Base-by-base conservation (phyloP, 495 filamentous ascomycete species). In the Penicillium lividum region DNA sequence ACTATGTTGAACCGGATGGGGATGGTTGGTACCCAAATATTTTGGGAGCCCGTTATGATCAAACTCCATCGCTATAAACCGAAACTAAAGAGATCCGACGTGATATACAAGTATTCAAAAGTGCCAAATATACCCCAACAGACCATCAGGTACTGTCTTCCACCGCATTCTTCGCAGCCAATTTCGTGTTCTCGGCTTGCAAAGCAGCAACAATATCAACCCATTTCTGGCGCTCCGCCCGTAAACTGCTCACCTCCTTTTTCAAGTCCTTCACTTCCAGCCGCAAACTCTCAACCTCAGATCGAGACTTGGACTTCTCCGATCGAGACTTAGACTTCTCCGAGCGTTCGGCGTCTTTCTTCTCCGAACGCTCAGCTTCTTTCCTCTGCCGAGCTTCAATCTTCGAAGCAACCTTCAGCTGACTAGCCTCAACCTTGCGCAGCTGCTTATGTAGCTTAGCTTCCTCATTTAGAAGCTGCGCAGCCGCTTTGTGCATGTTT, bases 211-310 rank as follows among this genome's bases (percentile, higher is more conserved):
- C 80, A 67, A 86, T 76, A 59, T 84, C 82, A 30, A 77, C 75
- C 60, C 90, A 74, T 28, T 87, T 81, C 57, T 89, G 78, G 27
- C 84, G 77, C 73, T 91, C 82, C 58, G 73, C 78, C 30, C 77
- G 70, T 54, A 89, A 72, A 18, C 80, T 73, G 25, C 83, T 80
- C 6, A 86, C 68, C 69, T 86, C 84, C 11, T 80, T 81, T 48
- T 79, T 80, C 13, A 82, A 65, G 10, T 72, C 67, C 51, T 76
- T 79, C 45, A 84, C 74, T 64, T 89, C 84, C 4, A 82, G 77
- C 59, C 84, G 81, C 36, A 77, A 65, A 40, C 63, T 68, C 57
- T 86, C 86, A 18, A 79, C 66, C 53, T 77, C 75, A 7, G 65
- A 68, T 11, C 64, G 67, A 6, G 71, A 67, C 38, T 77, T 73